Conservation (phyloP, 2,329 filamentous ascomycete species). For the Exophiala bonariae region DNA sequence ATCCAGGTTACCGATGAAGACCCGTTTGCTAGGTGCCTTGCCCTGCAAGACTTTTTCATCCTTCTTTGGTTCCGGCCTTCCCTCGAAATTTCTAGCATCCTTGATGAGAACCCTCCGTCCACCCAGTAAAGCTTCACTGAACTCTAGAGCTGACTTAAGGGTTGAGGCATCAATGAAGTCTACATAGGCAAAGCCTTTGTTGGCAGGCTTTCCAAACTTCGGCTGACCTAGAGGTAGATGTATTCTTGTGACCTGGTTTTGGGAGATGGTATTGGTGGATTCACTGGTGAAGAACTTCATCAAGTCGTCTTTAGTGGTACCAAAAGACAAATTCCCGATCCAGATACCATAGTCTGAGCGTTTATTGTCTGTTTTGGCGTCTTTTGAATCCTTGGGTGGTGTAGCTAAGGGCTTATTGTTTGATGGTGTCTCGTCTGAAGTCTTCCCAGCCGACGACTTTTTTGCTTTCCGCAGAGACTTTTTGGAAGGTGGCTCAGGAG, state of each 20-base stretch:
- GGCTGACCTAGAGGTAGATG: constrained; percentile 68
- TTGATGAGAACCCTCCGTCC: constrained; percentile 89
- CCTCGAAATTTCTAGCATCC: constrained; percentile 84
- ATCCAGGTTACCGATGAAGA: constrained; percentile 89
- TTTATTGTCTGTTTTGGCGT: constrained; percentile 34
- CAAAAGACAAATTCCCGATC: constrained; percentile 95
- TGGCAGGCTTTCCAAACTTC: constrained; percentile 60
- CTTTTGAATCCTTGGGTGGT: constrained; percentile 35
- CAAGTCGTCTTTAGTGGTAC: constrained; percentile 70
- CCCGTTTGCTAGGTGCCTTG: constrained; percentile 71
- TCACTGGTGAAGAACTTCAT: constrained; percentile 66
- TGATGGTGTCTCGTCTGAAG: constrained; percentile 30
- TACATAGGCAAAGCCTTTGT: constrained; percentile 95
- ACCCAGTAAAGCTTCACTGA: constrained; percentile 79
- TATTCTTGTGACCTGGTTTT: constrained; percentile 76
- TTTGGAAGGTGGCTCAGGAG: constrained; percentile 94
- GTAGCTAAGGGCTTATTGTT: background rate
- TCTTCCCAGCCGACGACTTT: constrained; percentile 20
- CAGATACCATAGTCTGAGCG: constrained; percentile 85
- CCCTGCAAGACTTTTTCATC: constrained; percentile 38
- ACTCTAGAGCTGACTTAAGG: constrained; percentile 73
- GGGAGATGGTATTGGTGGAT: constrained; percentile 41
- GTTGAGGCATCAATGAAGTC: constrained; percentile 74
- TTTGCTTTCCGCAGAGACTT: constrained; percentile 87
- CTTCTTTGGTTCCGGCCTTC: constrained; percentile 67